Evolutionary conservation across 306 rosid genomes (phyloP).

Genomic region (Clitoria ternatea): DNA sequence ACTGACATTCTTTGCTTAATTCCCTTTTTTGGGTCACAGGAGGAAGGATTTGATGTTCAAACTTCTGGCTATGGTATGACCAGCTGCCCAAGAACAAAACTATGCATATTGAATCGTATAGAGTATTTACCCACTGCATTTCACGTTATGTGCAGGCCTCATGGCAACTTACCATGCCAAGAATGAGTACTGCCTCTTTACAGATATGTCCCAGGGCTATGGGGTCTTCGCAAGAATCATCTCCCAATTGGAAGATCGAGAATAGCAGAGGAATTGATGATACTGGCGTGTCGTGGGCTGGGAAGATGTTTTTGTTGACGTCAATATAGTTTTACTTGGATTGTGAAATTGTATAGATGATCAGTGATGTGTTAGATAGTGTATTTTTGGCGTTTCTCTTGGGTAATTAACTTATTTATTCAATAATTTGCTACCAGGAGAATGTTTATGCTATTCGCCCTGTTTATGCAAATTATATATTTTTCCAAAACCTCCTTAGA

Average conservation of each 20-base stretch:
- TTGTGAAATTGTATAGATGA: neutral
- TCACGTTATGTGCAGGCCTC: conserved; percentile 53
- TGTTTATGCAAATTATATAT: too few species aligned
- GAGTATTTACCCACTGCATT: conserved; percentile 10
- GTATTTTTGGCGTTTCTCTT: too few species aligned
- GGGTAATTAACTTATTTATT: too few species aligned
- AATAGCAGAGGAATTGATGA: neutral
- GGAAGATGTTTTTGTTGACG: neutral
- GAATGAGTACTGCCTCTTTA: conserved; percentile 84
- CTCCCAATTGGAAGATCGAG: conserved; percentile 64
- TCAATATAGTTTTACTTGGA: neutral
- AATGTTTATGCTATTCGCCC: too few species aligned
- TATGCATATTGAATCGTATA: conserved; percentile 7
- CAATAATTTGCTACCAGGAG: too few species aligned
- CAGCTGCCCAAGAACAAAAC: neutral
- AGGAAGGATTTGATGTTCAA: conserved; percentile 93
- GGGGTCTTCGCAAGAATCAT: conserved; percentile 62
- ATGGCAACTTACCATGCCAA: conserved; percentile 87
- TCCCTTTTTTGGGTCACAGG: conserved; percentile 37
- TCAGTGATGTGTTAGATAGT: neutral
- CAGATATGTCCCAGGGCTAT: conserved; percentile 85
- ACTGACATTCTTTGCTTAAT: neutral
- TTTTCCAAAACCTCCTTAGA: too few species aligned
- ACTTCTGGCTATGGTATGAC: conserved; percentile 79
- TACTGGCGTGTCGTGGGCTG: neutral